phyloP scores from a whole-genome alignment of 2,329 filamentous ascomycete genomes.

The Talaromyces sp. region DNA sequence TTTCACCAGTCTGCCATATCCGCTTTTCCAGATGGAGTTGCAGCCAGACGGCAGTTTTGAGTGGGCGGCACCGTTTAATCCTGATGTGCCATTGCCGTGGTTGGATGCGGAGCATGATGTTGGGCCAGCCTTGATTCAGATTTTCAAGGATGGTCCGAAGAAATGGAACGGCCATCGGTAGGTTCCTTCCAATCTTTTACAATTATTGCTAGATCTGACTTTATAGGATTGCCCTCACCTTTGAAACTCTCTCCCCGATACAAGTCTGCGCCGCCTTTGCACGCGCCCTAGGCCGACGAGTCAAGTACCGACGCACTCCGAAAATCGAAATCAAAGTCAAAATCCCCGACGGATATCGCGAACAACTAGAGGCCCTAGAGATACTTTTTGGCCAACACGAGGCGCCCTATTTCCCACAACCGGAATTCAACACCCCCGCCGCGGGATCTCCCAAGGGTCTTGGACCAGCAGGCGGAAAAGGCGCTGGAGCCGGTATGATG shows the following conservation, averaged over 20 bases:
- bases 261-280: conserved; percentile 82
- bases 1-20: conserved; percentile 89
- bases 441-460: conserved; percentile 40
- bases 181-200: conserved; percentile 18
- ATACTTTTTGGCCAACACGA: conserved; percentile 58
- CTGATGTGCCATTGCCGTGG: conserved; percentile 86
- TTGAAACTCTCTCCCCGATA: conserved; percentile 79
- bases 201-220: conserved; percentile 7
- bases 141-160: conserved; percentile 87
- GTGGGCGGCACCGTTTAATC: conserved; percentile 93
- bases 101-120: conserved; percentile 95
- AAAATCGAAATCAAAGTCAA: conserved; percentile 78
- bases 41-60: conserved; percentile 80
- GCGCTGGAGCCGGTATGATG: conserved; percentile 48
- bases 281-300: conserved; percentile 72
- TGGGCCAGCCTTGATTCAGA: conserved; percentile 84
- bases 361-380: conserved; percentile 72
- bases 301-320: conserved; percentile 72
- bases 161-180: conserved; percentile 78
- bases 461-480: conserved; percentile 40
- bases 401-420: conserved; percentile 63
- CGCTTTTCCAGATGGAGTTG: conserved; percentile 92
- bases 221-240: conserved; percentile 77
- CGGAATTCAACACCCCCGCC: conserved; percentile 51
- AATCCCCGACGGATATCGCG: conserved; percentile 82